A percentile compares a stretch with the other conserved stretches of the same genome.
Evolutionary conservation across 129 eudicot genomes (phyloP).

Genomic region (Artemisia argyi): DNA sequence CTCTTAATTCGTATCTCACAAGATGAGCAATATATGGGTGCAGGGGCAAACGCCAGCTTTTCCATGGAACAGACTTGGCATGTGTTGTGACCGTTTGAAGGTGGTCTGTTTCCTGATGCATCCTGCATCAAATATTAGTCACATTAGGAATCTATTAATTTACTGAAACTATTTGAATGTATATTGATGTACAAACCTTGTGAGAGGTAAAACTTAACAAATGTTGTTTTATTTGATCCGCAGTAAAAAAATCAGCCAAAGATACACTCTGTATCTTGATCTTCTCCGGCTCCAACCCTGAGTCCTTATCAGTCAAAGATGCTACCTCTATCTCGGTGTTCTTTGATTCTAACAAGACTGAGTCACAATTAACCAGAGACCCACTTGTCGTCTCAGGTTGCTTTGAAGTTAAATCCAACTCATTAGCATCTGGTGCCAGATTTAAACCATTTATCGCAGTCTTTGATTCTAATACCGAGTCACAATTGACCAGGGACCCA

Average conservation of each 20-base stretch:
- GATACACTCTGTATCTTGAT: slow-evolving; percentile 49
- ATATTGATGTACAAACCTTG: slow-evolving; percentile 41
- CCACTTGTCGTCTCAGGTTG: slow-evolving; percentile 33
- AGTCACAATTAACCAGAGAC: slow-evolving; percentile 34
- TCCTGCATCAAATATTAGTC: slow-evolving; percentile 27
- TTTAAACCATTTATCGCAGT: slow-evolving; percentile 25
- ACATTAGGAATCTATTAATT: slow-evolving; percentile 18
- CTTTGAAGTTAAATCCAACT: slow-evolving; percentile 21
- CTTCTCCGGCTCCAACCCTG: slow-evolving; percentile 38
- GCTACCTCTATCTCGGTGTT: slow-evolving; percentile 34
- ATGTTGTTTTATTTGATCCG: slow-evolving; percentile 58
- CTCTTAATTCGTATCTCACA: slow-evolving; percentile 57
- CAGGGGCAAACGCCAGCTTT: slow-evolving; percentile 53
- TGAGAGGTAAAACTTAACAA: slow-evolving; percentile 46
- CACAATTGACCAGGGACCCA: slow-evolving; percentile 37
- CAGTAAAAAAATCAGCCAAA: slow-evolving; percentile 59
- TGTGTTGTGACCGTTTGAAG: slow-evolving; percentile 37
- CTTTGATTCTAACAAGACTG: slow-evolving; percentile 20
- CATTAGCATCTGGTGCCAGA: slow-evolving; percentile 25
- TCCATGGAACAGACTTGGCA: slow-evolving; percentile 71
- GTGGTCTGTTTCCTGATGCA: slow-evolving; percentile 28
- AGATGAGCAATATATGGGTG: slow-evolving; percentile 67
- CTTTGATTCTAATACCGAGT: slow-evolving; percentile 21
- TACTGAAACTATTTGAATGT: not conserved
- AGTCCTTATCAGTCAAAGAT: slow-evolving; percentile 34